Conservation (phyloP, 225 moss, liverwort and hornwort species). For the Lunularia cruciata region DNA sequence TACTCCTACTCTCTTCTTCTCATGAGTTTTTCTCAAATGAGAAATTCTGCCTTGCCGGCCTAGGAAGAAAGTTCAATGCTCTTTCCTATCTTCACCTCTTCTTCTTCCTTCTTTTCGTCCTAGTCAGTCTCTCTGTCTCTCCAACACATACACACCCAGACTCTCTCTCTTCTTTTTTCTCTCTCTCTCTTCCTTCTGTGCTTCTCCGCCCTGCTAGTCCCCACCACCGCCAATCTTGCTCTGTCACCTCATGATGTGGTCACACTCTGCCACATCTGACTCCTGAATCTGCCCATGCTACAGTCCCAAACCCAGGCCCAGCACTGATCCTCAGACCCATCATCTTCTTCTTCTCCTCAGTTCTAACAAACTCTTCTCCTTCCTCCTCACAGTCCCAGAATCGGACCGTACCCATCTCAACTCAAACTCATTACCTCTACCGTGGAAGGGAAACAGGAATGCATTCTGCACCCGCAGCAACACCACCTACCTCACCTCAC, state of each 20-base stretch:
- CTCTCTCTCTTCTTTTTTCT: neutral
- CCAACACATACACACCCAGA: neutral
- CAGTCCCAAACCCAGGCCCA: no score
- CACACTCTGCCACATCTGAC: constrained; percentile 6
- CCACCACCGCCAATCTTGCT: constrained; percentile 16
- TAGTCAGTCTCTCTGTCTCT: no score
- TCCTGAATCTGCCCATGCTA: no score
- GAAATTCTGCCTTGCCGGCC: neutral
- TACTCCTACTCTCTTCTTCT: neutral
- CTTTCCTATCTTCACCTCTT: neutral
- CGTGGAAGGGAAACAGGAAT: no score
- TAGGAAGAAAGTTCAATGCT: neutral
- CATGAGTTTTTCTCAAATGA: neutral
- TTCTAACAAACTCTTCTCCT: no score
- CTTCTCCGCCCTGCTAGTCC: neutral
- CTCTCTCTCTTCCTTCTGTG: neutral
- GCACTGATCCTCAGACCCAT: no score
- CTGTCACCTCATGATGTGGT: constrained; percentile 11
- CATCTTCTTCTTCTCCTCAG: no score
- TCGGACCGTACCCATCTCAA: no score
- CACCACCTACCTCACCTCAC: no score
- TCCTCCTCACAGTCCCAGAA: no score
- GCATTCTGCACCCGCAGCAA: no score
- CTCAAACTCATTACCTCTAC: no score
- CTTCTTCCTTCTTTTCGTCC: neutral